A percentile compares a stretch with the other conserved stretches of the same genome.
These are phyloP conservation scores for Wakefieldia striispora DNA, from an alignment of 768 basidiomycete genomes.

Conservation along the genomic window DNA sequence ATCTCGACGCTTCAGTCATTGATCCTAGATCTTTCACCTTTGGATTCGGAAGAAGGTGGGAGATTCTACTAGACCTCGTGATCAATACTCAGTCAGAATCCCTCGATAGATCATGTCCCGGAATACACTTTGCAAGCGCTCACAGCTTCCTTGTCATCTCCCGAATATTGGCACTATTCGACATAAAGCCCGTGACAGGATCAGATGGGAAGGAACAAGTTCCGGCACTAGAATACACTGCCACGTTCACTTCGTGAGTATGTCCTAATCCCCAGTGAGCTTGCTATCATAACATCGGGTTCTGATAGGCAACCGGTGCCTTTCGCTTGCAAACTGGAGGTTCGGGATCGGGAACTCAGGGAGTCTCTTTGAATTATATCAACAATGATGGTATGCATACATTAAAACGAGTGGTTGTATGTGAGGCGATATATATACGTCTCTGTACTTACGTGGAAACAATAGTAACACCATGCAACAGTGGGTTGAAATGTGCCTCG, in stretches of 20 bases:
- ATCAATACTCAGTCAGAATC: not conserved
- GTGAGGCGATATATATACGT: too few relatives aligned
- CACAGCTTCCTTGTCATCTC: constrained; percentile 20
- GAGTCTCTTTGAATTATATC: too few relatives aligned
- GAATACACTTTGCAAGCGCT: constrained; percentile 20
- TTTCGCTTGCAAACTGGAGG: constrained; percentile 1
- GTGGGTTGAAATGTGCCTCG: too few relatives aligned
- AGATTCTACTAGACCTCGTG: not conserved
- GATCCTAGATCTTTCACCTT: constrained; percentile 21
- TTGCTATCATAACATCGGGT: not conserved
- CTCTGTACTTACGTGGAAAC: too few relatives aligned
- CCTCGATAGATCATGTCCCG: constrained; percentile 11
- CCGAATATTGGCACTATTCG: constrained; percentile 23
- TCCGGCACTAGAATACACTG: constrained; percentile 3
- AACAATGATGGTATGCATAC: too few relatives aligned
- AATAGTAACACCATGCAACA: too few relatives aligned
- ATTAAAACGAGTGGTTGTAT: too few relatives aligned
- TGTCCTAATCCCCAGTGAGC: not conserved
- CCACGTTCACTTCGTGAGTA: constrained; percentile 3
- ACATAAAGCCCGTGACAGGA: constrained; percentile 17
- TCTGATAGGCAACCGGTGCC: not conserved
- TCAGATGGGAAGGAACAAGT: constrained; percentile 20
- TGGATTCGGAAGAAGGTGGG: constrained; percentile 20
- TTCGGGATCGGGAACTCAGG: constrained; percentile 2
- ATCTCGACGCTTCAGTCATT: constrained; percentile 9